Percentiles rank a stretch among this genome's conserved stretches.
Evolutionary conservation across 2,329 filamentous ascomycete species (phyloP).

Genomic region (Phyllosticta citrichinensis): DNA sequence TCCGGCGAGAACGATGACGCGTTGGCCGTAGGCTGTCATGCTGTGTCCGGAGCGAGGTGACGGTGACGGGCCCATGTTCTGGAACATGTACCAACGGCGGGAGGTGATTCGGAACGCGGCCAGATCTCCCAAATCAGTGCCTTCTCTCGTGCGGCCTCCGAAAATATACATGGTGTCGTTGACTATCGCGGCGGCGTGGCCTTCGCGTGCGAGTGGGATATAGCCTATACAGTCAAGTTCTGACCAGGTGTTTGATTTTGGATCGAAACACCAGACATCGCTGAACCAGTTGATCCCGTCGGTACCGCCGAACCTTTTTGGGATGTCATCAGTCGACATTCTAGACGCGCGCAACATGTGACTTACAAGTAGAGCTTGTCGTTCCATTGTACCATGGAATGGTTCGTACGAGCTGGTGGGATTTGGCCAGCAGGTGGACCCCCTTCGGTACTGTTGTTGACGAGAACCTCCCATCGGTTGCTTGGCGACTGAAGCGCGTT

Average conservation of each 20-base stretch:
- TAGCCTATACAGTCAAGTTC: constrained; percentile 95
- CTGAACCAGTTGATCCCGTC: constrained; percentile 98
- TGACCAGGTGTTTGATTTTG: constrained; percentile 69
- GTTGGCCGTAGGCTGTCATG: constrained; percentile 92
- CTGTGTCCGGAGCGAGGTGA: constrained; percentile 91
- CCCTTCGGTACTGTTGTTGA: constrained; percentile 59
- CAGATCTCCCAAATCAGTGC: constrained; percentile 82
- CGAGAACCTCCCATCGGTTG: constrained; percentile 91
- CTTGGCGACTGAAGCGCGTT: constrained; percentile 86
- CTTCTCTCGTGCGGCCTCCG: constrained; percentile 89
- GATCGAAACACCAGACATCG: constrained; percentile 95
- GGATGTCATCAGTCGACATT: too few relatives aligned
- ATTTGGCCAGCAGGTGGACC: constrained; percentile 28
- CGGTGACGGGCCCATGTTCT: constrained; percentile 96
- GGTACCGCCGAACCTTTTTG: constrained; percentile 78
- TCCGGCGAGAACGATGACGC: constrained; percentile 83
- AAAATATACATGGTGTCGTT: constrained; percentile 99
- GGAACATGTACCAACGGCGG: constrained; percentile 95
- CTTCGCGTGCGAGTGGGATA: constrained; percentile 86
- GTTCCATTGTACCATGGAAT: constrained; percentile 82
- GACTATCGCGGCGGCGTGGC: constrained; percentile 85
- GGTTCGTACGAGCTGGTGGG: constrained; percentile 59
- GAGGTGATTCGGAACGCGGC: constrained; percentile 77
- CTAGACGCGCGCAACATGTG: too few relatives aligned
- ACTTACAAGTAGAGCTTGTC: constrained; percentile 88